phyloP scores from a whole-genome alignment of 352 stramenopile genomes.

The Hyaloperonospora arabidopsidis region DNA sequence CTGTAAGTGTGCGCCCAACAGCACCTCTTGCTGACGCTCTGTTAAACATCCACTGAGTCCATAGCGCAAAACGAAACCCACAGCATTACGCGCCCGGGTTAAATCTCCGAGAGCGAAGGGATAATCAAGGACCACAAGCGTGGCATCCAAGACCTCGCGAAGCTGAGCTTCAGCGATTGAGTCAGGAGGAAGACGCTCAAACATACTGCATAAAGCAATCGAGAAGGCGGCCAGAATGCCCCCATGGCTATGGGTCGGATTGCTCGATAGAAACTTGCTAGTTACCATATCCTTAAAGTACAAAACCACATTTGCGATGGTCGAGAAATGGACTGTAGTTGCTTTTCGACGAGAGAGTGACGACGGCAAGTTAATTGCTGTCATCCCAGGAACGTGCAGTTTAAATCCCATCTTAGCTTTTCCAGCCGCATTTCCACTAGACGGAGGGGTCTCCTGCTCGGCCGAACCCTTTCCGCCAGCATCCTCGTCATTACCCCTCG shows the following conservation, averaged over 20 bases:
- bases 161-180: slow-evolving; percentile 55
- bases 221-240: slow-evolving; percentile 65
- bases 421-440: slow-evolving; percentile 8
- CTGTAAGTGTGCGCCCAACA: slow-evolving; percentile 55
- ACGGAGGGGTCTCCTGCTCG: slow-evolving; percentile 21
- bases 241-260: slow-evolving; percentile 47
- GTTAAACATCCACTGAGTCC: slow-evolving; percentile 51
- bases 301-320: slow-evolving; percentile 59
- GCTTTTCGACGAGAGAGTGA: slow-evolving; percentile 54
- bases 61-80: slow-evolving; percentile 67
- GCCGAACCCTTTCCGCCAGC: slow-evolving; percentile 20
- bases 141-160: slow-evolving; percentile 55
- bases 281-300: slow-evolving; percentile 74
- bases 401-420: slow-evolving; percentile 73
- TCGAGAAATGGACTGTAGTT: slow-evolving; percentile 56
- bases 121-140: slow-evolving; percentile 61
- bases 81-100: slow-evolving; percentile 68
- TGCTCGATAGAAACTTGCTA: slow-evolving; percentile 50
- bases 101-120: slow-evolving; percentile 64
- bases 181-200: slow-evolving; percentile 57
- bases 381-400: slow-evolving; percentile 59
- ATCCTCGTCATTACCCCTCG: slow-evolving; percentile 27
- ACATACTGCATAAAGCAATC: slow-evolving; percentile 70
- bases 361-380: slow-evolving; percentile 37
- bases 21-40: slow-evolving; percentile 56